These are phyloP conservation scores for Saturnispora serradocipensis DNA, from an alignment of 805 yeast genomes.

Conservation along the genomic window DNA sequence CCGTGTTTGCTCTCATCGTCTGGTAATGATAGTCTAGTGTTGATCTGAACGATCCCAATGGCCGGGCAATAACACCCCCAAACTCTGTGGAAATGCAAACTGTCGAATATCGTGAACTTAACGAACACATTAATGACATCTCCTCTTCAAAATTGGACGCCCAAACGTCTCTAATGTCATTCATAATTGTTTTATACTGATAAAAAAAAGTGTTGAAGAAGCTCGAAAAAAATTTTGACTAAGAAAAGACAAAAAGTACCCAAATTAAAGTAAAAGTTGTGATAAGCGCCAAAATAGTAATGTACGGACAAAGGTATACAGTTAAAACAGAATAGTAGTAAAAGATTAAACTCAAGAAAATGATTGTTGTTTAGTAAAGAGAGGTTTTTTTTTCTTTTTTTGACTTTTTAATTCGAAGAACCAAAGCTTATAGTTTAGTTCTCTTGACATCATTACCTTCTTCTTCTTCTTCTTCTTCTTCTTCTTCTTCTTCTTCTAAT, in stretches of 20 bases:
- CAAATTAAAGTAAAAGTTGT: background rate
- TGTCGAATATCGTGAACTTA: slow-evolving; percentile 25
- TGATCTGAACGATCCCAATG: slow-evolving; percentile 85
- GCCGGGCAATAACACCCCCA: slow-evolving; percentile 93
- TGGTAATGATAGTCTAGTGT: slow-evolving; percentile 93
- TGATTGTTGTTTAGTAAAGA: background rate
- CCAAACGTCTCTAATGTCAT: slow-evolving; percentile 59
- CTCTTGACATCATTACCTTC: background rate
- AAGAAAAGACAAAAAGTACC: background rate
- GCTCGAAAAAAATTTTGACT: background rate
- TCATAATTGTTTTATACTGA: background rate
- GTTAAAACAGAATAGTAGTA: background rate
- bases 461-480: slow-evolving; percentile 16
- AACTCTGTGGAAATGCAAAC: slow-evolving; percentile 82
- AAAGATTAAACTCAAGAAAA: background rate
- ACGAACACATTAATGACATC: slow-evolving; percentile 32
- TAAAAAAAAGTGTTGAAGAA: background rate
- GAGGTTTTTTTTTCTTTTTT: background rate
- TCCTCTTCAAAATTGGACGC: slow-evolving; percentile 58
- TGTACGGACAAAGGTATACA: background rate
- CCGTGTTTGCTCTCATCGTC: slow-evolving; percentile 86
- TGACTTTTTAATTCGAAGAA: background rate
- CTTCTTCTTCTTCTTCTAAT: slow-evolving; percentile 15
- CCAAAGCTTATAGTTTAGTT: background rate
- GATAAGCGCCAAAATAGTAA: background rate